Conservation (phyloP, 805 yeast genomes). For the Saccharomycopsis oosterbeekiorum region DNA sequence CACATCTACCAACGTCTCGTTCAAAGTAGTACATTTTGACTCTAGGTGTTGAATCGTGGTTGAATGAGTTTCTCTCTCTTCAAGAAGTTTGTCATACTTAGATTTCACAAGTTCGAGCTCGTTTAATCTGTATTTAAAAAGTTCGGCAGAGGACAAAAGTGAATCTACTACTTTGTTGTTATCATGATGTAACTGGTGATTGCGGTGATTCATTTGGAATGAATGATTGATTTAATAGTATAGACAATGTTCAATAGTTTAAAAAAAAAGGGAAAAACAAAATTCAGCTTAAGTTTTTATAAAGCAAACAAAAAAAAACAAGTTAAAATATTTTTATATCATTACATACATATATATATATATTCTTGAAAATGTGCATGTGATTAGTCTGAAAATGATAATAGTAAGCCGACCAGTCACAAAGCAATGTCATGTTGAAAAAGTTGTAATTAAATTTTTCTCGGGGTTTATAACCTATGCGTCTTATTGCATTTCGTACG, state of each 20-base stretch:
- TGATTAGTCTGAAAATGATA: not conserved
- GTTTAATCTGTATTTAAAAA: not conserved
- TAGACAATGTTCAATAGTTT: not conserved
- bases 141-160: not conserved
- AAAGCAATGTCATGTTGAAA: not conserved
- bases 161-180: not conserved
- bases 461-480: not conserved
- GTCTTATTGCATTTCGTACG: not conserved
- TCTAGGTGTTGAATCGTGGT: not conserved
- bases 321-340: too few relatives aligned
- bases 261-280: not conserved
- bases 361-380: not conserved
- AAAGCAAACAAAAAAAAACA: too few relatives aligned
- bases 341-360: too few relatives aligned
- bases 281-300: too few relatives aligned
- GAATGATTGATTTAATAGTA: not conserved
- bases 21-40: not conserved
- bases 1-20: not conserved
- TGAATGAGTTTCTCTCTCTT: not conserved
- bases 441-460: not conserved
- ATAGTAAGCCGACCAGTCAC: not conserved
- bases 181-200: not conserved
- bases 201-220: not conserved
- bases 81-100: not conserved
- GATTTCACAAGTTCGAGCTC: not conserved